Percentiles rank a stretch among this genome's conserved stretches.
These are phyloP conservation scores for Pleurotus cornucopiae DNA, from an alignment of 768 basidiomycete species.

Conservation along the genomic window DNA sequence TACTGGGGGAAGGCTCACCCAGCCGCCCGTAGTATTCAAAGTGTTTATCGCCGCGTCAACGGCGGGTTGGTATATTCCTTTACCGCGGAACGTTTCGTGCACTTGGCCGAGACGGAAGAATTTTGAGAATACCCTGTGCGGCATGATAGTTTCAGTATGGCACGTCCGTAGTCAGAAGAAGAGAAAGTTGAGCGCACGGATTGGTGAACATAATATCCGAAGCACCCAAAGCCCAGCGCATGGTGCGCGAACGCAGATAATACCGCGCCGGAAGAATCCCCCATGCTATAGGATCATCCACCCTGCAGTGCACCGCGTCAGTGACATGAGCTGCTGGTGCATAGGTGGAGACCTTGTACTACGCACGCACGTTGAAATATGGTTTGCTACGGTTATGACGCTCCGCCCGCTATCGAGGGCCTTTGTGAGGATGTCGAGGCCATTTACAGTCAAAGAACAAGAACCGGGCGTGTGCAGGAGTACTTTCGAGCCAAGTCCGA, in stretches of 20 bases:
- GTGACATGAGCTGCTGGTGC: constrained; percentile 7
- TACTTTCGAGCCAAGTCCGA: constrained; percentile 78
- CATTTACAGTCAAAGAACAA: constrained; percentile 65
- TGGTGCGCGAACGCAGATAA: constrained; percentile 55
- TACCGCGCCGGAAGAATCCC: constrained; percentile 68
- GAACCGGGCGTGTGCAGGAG: constrained; percentile 60
- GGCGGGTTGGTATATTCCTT: constrained; percentile 83
- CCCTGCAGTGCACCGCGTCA: constrained; percentile 63
- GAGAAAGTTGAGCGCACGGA: constrained; percentile 46
- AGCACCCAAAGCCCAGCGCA: constrained; percentile 90
- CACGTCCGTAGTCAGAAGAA: neutral
- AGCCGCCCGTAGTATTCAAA: constrained; percentile 68
- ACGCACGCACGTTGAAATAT: constrained; percentile 79
- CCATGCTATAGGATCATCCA: constrained; percentile 88
- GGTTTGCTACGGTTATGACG: constrained; percentile 85
- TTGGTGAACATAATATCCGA: constrained; percentile 95
- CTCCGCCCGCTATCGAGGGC: constrained; percentile 67
- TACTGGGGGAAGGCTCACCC: constrained; percentile 52
- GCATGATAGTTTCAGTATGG: constrained; percentile 14
- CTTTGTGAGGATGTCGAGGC: constrained; percentile 58
- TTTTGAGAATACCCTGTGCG: constrained; percentile 67
- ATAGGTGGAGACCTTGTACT: neutral
- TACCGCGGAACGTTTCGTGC: constrained; percentile 88
- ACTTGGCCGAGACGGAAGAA: constrained; percentile 92
- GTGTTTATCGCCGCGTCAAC: constrained; percentile 80